A percentile compares a stretch with the other conserved stretches of the same genome.
phyloP scores from a whole-genome alignment of 2,329 filamentous ascomycete species.

The Pseudogymnoascus sp. region DNA sequence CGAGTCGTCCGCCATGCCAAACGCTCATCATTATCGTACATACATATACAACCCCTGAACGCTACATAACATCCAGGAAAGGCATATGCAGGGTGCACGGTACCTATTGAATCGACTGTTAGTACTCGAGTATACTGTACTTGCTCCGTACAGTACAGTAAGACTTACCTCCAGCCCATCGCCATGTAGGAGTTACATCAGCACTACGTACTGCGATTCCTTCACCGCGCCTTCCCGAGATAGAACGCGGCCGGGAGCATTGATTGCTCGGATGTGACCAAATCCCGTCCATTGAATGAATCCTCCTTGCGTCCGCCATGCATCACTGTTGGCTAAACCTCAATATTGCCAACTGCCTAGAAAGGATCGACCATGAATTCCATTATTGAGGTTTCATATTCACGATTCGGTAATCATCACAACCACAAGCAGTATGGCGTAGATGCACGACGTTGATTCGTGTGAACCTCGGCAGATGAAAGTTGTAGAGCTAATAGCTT shows the following conservation, averaged over 20 bases:
- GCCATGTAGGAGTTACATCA: background rate
- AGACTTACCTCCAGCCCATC: background rate
- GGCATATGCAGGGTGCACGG: background rate
- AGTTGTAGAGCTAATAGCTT: background rate
- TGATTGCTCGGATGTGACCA: background rate
- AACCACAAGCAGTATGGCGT: background rate
- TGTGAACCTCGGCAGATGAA: background rate
- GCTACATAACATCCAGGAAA: background rate
- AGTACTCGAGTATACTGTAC: background rate
- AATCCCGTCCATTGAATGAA: background rate
- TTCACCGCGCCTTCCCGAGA: background rate
- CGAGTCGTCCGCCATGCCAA: background rate
- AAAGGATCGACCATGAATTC: background rate
- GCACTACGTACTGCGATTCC: background rate
- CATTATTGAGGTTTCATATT: constrained; percentile 1
- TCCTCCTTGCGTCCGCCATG: background rate
- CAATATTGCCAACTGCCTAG: background rate
- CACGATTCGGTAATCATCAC: background rate
- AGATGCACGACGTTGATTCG: background rate
- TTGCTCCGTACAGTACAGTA: background rate
- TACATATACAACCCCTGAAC: background rate
- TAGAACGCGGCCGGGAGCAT: background rate
- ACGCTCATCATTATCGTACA: background rate
- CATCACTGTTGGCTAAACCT: background rate
- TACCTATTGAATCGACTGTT: background rate